phyloP scores from a whole-genome alignment of 345 rosid species.

The Populus davidiana region DNA sequence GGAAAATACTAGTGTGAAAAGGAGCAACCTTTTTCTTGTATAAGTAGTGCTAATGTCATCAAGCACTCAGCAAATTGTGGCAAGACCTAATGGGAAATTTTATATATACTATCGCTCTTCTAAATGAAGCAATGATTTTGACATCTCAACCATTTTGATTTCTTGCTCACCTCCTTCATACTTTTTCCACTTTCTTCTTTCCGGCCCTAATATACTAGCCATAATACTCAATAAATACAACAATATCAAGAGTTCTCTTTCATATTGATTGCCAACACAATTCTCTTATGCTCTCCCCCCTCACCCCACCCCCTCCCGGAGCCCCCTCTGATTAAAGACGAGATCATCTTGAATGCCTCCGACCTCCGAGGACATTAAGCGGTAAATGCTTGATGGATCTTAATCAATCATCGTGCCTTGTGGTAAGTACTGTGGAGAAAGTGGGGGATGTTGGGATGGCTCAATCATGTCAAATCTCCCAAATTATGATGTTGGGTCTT shows the following conservation, averaged over 20 bases:
- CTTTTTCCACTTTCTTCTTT: constrained; percentile 9
- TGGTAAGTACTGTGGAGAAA: constrained; percentile 11
- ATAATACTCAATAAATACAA: neutral
- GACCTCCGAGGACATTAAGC: neutral
- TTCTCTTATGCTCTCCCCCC: neutral
- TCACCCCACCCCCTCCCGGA: too few species aligned
- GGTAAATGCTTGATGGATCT: neutral
- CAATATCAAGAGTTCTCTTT: neutral
- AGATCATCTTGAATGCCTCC: neutral
- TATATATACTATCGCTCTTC: constrained; percentile 11
- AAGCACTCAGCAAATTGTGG: constrained; percentile 28
- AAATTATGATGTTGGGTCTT: constrained; percentile 33
- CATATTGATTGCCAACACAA: neutral
- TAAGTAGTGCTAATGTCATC: constrained; percentile 24
- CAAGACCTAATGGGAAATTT: constrained; percentile 17
- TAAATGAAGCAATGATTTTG: constrained; percentile 42
- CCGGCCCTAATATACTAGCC: neutral
- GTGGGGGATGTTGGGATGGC: constrained; percentile 54
- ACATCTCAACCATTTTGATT: constrained; percentile 51
- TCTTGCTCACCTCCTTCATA: constrained; percentile 10
- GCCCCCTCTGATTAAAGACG: neutral
- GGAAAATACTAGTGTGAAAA: neutral
- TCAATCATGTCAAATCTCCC: constrained; percentile 61
- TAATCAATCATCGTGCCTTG: neutral
- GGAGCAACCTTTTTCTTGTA: neutral